Base-by-base conservation (phyloP, 225 moss, liverwort and hornwort species). In the Pleurozium schreberi region DNA sequence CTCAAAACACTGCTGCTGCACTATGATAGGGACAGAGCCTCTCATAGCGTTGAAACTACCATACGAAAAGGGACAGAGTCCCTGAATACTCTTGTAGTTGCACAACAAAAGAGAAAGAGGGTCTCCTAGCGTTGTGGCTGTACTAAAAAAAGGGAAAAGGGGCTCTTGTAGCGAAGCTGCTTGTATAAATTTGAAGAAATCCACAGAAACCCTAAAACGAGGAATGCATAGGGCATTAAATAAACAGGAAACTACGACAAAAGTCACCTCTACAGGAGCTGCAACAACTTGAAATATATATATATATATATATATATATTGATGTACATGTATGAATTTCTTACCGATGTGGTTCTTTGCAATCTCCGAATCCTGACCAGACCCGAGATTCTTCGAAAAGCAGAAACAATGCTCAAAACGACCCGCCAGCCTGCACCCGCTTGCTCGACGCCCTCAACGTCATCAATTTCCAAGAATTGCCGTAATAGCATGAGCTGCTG, bases 391-490 rank as follows among this genome's bases (percentile, higher is more conserved):
- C 76, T 85, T 67, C 79, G 89, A 74, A 89, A 91, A 58, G 79
- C 91, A 38, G 87, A 89, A 28, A 93, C 86, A 36, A 92, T 89
- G 79, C 74, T 58, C 60, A 89, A 65, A 79, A 93, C 43, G 38
- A 93, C 86, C 42, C 86, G 78, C 93, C 93, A 93, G 43, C 91
- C 93, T 8, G 85, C 89, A 23, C 90, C 79, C 22, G 87, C 59
- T 28, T 12, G 85, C 65, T 22, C 87, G 13, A 18, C 83, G n/a
- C 66, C 52, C 20, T 83, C 47, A 10, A 16, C 88, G 10, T n/a
- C 82, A 79, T 89, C 89, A 55, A 88, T 70, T 50, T 85, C 93
- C 58, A 91, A 65, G 60, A 85, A 83, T 21, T 73, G 89, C 58
- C 71, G 69, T 26, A 89, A 7, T 18, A 59, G 26, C 87, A 77